Evolutionary conservation across 192 early-diverging fungal genomes (phyloP).

Genomic region (Geranomyces michiganensis): DNA sequence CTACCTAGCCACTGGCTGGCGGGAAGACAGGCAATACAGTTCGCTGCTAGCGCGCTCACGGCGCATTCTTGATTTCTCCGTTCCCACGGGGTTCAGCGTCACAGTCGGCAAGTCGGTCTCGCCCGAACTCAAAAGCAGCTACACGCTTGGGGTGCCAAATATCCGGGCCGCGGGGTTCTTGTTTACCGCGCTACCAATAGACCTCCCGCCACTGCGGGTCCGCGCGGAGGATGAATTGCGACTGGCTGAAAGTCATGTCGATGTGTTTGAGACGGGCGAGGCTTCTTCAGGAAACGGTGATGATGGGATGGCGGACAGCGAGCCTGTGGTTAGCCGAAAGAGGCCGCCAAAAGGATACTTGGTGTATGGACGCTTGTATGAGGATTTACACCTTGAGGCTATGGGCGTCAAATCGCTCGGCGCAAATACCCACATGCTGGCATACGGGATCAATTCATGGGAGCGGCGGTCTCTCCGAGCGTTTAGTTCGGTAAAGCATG

Average conservation of each 20-base stretch:
- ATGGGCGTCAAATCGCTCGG: conserved; percentile 62
- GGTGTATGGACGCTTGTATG: conserved; percentile 73
- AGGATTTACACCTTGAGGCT: conserved; percentile 69
- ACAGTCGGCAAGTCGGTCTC: conserved; percentile 76
- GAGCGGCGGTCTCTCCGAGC: conserved; percentile 1
- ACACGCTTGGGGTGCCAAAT: conserved; percentile 66
- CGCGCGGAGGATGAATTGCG: conserved; percentile 13
- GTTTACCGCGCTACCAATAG: conserved; percentile 73
- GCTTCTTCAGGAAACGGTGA: neutral
- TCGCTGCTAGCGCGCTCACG: conserved; percentile 14
- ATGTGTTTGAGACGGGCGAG: neutral
- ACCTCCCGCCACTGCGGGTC: conserved; percentile 20
- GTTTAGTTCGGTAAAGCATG: conserved; percentile 26
- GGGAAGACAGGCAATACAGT: conserved; percentile 62
- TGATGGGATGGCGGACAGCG: neutral
- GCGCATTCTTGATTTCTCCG: conserved; percentile 81
- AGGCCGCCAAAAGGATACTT: conserved; percentile 46
- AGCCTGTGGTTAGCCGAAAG: neutral
- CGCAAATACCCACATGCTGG: conserved; percentile 55
- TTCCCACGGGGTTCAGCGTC: conserved; percentile 73
- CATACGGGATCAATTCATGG: conserved; percentile 66
- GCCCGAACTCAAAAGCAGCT: conserved; percentile 74
- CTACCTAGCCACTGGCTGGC: conserved; percentile 75
- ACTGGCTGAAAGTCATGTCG: conserved; percentile 1
- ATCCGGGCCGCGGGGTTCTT: conserved; percentile 75